Conservation (phyloP, 2,329 filamentous ascomycete genomes). For the Parastagonospora avenae region DNA sequence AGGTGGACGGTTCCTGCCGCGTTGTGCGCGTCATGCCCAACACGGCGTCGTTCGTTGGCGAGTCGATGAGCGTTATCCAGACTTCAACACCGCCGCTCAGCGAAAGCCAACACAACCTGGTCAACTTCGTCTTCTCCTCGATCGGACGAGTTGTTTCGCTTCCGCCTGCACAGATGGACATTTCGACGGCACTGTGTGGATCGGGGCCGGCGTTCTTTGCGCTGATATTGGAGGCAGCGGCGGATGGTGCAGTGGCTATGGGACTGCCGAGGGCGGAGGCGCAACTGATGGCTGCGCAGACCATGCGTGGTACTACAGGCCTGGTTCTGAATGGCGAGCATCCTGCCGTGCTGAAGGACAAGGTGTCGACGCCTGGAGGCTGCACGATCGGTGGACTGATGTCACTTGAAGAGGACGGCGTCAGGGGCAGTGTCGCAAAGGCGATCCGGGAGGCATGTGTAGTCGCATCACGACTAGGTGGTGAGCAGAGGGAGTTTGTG, state of each 20-base stretch:
- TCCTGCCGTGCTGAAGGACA: conserved; percentile 74
- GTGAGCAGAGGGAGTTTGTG: conserved; percentile 54
- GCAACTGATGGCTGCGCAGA: conserved; percentile 77
- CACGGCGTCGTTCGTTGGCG: conserved; percentile 76
- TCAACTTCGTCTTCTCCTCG: conserved; percentile 77
- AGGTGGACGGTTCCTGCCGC: conserved; percentile 57
- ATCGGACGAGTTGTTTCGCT: conserved; percentile 74
- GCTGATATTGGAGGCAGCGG: conserved; percentile 74
- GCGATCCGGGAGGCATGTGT: conserved; percentile 74
- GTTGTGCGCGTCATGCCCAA: conserved; percentile 86
- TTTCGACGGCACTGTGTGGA: conserved; percentile 73
- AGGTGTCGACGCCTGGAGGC: conserved; percentile 77
- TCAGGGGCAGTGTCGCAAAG: conserved; percentile 69
- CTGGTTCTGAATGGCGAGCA: conserved; percentile 74
- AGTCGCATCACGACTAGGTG: conserved; percentile 69
- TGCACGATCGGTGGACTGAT: conserved; percentile 77
- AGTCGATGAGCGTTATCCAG: conserved; percentile 80
- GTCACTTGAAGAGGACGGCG: conserved; percentile 73
- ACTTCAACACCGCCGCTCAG: conserved; percentile 64
- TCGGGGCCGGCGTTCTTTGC: conserved; percentile 78
- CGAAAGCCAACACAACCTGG: conserved; percentile 59
- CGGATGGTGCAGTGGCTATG: conserved; percentile 80
- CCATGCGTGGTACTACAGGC: conserved; percentile 74
- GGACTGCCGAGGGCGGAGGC: conserved; percentile 75
- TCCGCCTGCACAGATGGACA: conserved; percentile 72